A percentile compares a stretch with the other conserved stretches of the same genome.
These are phyloP conservation scores for Aspergillus indologenus DNA, from an alignment of 495 filamentous ascomycete genomes.

Conservation along the genomic window DNA sequence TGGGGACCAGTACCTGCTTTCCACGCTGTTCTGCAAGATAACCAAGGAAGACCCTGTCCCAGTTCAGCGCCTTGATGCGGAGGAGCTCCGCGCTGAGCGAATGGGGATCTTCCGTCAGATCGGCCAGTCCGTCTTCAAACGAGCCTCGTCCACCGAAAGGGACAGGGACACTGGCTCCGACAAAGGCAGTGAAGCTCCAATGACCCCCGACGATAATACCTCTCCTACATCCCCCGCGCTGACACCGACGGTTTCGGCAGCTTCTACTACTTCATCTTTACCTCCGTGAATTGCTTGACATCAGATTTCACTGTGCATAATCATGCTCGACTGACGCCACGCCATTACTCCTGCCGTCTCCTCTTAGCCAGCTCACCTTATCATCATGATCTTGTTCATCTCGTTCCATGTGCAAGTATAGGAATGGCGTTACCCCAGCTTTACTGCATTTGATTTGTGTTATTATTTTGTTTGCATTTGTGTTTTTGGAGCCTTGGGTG, in stretches of 20 bases:
- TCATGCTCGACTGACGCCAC: neutral
- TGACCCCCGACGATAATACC: slow-evolving; percentile 34
- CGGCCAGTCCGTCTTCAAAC: slow-evolving; percentile 50
- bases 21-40: slow-evolving; percentile 89
- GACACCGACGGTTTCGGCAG: slow-evolving; percentile 40
- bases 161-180: slow-evolving; percentile 33
- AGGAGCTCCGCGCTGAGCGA: slow-evolving; percentile 50
- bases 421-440: slow-evolving; percentile 12
- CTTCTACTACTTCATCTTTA: slow-evolving; percentile 40
- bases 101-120: slow-evolving; percentile 49
- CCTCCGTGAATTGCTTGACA: slow-evolving; percentile 6
- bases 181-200: slow-evolving; percentile 30
- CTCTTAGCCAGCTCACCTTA: neutral
- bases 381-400: slow-evolving; percentile 6
- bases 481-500: slow-evolving; percentile 15
- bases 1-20: slow-evolving; percentile 89
- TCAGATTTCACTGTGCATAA: neutral
- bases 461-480: slow-evolving; percentile 6
- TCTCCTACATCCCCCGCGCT: slow-evolving; percentile 31
- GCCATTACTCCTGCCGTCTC: neutral
- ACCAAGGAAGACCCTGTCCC: slow-evolving; percentile 58
- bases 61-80: slow-evolving; percentile 42
- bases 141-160: slow-evolving; percentile 46
- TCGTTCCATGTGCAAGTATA: slow-evolving; percentile 9
- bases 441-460: slow-evolving; percentile 6